Conservation (phyloP, 2,329 filamentous ascomycete species). For the Botrytis deweyae region DNA sequence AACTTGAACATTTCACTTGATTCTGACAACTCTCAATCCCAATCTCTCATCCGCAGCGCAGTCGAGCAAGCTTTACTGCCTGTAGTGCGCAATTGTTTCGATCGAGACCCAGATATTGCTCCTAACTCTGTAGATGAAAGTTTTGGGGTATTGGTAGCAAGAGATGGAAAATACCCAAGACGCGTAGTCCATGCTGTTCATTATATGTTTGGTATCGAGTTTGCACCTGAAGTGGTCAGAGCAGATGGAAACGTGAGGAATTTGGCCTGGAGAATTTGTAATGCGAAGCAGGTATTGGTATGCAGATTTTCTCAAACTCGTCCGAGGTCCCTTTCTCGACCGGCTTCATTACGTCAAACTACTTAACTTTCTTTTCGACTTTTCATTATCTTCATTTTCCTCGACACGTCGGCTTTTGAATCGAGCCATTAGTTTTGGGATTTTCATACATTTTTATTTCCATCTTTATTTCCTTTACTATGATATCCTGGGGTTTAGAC, state of each 20-base stretch:
- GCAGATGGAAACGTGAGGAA: conserved; percentile 90
- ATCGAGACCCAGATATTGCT: conserved; percentile 86
- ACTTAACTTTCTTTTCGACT: conserved; percentile 41
- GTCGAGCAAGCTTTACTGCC: conserved; percentile 79
- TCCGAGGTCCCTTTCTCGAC: not conserved
- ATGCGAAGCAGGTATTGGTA: conserved; percentile 92
- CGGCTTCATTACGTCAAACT: not conserved
- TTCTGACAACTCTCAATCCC: conserved; percentile 52
- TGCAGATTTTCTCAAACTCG: conserved; percentile 22
- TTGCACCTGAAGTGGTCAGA: conserved; percentile 86
- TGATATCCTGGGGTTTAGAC: not conserved
- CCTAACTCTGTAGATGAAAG: conserved; percentile 75
- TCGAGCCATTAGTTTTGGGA: not conserved
- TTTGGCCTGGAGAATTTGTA: conserved; percentile 90
- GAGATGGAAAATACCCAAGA: conserved; percentile 84
- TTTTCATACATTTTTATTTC: not conserved
- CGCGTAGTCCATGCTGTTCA: conserved; percentile 91
- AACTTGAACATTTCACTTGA: not conserved
- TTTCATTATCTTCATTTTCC: not conserved
- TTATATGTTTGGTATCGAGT: conserved; percentile 96
- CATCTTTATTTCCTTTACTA: not conserved
- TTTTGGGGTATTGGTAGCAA: conserved; percentile 82
- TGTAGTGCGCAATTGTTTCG: conserved; percentile 87
- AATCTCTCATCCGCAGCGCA: conserved; percentile 62
- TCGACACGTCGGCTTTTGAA: not conserved